Base-by-base conservation (phyloP, 2,329 filamentous ascomycete genomes). In the Volutella citrinella region DNA sequence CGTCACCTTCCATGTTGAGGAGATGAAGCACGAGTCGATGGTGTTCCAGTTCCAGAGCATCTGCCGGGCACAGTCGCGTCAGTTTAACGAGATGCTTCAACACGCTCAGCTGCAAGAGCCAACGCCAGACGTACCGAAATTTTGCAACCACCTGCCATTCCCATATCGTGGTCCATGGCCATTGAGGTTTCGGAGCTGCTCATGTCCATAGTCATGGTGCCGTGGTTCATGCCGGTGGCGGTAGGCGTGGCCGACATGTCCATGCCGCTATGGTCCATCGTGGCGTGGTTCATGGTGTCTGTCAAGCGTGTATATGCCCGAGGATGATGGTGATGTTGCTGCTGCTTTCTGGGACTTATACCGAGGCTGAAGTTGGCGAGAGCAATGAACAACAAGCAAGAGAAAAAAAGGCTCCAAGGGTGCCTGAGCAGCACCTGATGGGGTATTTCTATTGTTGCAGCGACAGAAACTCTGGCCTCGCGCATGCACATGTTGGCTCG, bases 11-110 rank as follows among this genome's bases (percentile, higher is more conserved):
- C 87, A 93, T 15, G 72, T 69, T 7, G 57, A 49, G 16, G 82
- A 65, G 53, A 93, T 73, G 70, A 93, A 91, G 49, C 60, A 87
- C 14, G 80, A 63, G 55, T 84, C 79, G 55, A 85, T 66, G 4
- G 80, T 83, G 58, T 84, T 71, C 82, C 82, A 87, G 60, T 88
- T 89, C 82, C 84, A 87, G 24, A 87, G 67, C 84, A 88, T 89
- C 82, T 86, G 37, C 4, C 3, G 10, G 5, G 12, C 8, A n/a
- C 19, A 51, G 36, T 19, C 24, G 11, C 10, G 16, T 5, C 12
- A 6, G 8, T 20, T 9, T 5, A 3, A 10, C 4, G 19, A 5
- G 3, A n/a, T n/a, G n/a, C n/a, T n/a, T n/a, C 6, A 19, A 10
- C 4, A n/a, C 7, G 16, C 6, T 11, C 16, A 11, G 15, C 6